phyloP scores from a whole-genome alignment of 495 filamentous ascomycete species.

The Penicillium argentinense region DNA sequence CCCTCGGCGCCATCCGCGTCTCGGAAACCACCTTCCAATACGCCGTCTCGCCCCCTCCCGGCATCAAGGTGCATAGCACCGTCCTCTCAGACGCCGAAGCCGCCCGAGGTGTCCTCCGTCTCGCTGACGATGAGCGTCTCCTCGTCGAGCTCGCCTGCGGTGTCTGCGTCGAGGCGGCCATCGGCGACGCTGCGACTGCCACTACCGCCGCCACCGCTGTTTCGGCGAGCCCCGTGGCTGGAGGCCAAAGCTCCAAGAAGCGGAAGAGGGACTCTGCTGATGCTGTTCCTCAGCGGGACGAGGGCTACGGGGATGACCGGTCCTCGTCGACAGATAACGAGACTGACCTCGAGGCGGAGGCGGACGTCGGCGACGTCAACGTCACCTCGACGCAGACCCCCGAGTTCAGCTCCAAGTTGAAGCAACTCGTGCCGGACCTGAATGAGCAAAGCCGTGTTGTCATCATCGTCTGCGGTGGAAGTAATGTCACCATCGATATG shows the following conservation, averaged over 20 bases:
- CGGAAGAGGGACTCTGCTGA: constrained; percentile 31
- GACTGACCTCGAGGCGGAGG: constrained; percentile 26
- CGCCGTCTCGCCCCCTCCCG: constrained; percentile 39
- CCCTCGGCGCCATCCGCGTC: constrained; percentile 74
- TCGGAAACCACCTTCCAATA: constrained; percentile 70
- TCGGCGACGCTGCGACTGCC: constrained; percentile 33
- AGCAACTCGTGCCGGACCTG: constrained; percentile 58
- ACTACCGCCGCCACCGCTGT: constrained; percentile 3
- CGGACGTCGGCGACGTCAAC: constrained; percentile 7
- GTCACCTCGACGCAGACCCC: constrained; percentile 9
- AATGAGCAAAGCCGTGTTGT: constrained; percentile 68
- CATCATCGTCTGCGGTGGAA: constrained; percentile 84
- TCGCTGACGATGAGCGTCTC: constrained; percentile 80
- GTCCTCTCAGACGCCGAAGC: constrained; percentile 81
- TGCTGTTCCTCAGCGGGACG: constrained; percentile 25
- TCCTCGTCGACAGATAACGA: constrained; percentile 35
- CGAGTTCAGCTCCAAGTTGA: constrained; percentile 50
- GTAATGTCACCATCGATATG: constrained; percentile 67
- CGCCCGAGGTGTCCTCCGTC: constrained; percentile 67
- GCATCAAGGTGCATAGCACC: constrained; percentile 56
- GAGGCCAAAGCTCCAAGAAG: constrained; percentile 30
- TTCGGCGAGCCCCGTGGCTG: constrained; percentile 12
- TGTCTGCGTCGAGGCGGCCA: constrained; percentile 65
- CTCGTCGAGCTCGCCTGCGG: constrained; percentile 84
- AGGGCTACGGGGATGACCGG: constrained; percentile 45